These are phyloP conservation scores for Catharanthus roseus DNA, from an alignment of 257 asterid species.

Conservation along the genomic window DNA sequence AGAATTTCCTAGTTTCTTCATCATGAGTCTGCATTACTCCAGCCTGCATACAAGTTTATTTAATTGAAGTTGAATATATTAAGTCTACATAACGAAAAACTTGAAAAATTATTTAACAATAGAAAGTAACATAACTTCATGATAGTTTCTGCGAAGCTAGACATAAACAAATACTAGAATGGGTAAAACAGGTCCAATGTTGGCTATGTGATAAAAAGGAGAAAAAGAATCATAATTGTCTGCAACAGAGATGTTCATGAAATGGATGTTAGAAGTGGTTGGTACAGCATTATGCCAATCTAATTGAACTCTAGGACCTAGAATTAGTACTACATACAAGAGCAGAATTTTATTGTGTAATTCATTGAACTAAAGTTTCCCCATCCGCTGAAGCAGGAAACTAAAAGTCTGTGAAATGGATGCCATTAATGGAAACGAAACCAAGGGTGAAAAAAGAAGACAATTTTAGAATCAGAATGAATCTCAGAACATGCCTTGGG, in stretches of 20 bases:
- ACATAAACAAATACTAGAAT: neutral
- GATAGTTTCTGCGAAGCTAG: neutral
- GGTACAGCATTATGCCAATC: neutral
- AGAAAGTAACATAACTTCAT: neutral
- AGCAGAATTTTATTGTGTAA: neutral
- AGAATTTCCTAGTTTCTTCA: slow-evolving; percentile 87
- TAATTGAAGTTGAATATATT: neutral
- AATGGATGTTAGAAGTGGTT: neutral
- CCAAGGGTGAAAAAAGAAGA: neutral
- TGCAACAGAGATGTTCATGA: neutral
- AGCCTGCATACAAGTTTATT: slow-evolving; percentile 37
- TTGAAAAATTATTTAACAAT: neutral
- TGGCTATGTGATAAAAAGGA: neutral
- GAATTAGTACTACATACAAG: neutral
- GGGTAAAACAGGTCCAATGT: neutral
- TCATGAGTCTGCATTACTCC: slow-evolving; percentile 98
- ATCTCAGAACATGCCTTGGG: neutral
- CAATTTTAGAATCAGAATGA: neutral
- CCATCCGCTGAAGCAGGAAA: neutral
- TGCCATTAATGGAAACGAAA: neutral
- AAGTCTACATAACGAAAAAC: neutral
- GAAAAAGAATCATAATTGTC: neutral
- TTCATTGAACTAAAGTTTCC: neutral
- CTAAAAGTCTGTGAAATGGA: too few relatives aligned
- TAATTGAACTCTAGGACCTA: neutral